Conservation (phyloP, 306 rosid species). For the Cucurbita argyrosperma region DNA sequence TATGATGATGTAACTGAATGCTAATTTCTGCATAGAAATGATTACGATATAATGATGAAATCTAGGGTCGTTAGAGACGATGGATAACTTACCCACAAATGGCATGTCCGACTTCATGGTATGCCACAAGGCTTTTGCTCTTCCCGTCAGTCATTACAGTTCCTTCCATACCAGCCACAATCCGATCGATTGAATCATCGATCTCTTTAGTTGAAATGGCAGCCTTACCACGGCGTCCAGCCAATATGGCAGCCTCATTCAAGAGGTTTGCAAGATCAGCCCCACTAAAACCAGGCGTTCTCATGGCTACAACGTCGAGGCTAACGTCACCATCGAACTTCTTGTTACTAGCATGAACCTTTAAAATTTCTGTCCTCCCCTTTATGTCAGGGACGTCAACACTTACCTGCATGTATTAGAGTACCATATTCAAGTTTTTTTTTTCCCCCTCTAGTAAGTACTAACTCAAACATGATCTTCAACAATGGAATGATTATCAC, state of each 20-base stretch:
- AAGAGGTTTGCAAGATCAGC: constrained; percentile 98
- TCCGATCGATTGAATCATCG: constrained; percentile 92
- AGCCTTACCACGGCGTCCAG: constrained; percentile 84
- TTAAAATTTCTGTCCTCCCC: constrained; percentile 89
- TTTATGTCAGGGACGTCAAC: constrained; percentile 93
- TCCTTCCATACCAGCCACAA: constrained; percentile 99
- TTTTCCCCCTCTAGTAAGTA: not conserved
- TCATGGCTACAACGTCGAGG: constrained; percentile 84
- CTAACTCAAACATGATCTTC: not conserved
- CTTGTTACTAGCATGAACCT: constrained; percentile 88
- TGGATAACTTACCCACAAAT: constrained; percentile 70
- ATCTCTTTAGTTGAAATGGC: constrained; percentile 89
- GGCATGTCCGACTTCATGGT: constrained; percentile 98
- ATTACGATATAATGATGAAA: too few relatives aligned
- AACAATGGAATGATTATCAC: constrained; percentile 12
- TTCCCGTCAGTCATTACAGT: constrained; percentile 98
- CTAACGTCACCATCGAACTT: constrained; percentile 78
- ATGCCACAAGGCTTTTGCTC: constrained; percentile 91
- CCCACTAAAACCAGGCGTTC: constrained; percentile 97
- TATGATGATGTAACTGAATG: too few relatives aligned
- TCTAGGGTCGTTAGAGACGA: not conserved
- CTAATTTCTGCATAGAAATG: too few relatives aligned
- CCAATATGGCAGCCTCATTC: constrained; percentile 94
- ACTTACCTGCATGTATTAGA: constrained; percentile 52
- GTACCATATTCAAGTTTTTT: not conserved